Evolutionary conservation across 352 stramenopile genomes (phyloP), one percentile per base, ranked within the genome.

Genomic region (Globisporangium ultimum): DNA sequence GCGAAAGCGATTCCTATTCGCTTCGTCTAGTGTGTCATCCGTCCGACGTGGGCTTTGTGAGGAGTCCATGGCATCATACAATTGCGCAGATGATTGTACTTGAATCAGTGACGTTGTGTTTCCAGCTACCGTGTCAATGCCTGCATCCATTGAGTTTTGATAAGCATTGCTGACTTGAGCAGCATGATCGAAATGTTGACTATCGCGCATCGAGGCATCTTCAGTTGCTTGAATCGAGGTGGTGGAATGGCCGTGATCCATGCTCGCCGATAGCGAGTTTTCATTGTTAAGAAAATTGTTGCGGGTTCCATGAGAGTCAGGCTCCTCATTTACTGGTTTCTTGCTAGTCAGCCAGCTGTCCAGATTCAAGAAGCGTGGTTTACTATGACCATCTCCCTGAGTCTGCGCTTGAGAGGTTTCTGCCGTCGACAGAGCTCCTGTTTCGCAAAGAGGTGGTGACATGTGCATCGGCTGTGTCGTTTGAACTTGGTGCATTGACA

Each of bases 281-380:
- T 18, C 40, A 43, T 17, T 17, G 14, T 10, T 17, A 13, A 8
- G 38, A 43, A 13, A 17, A 10, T 43, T 17, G 14, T 10, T 17
- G 14, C 8, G 14, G 2, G 11, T 43, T 43, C 2, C 38, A 17
- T 11, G 8, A 43, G 10, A 3, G 38, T 3, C 38, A 18, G 13
- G 12, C 40, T 45, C 40, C 40, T 45, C 40, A 15, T 45, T n/a
- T 8, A 45, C 40, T 10, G 40, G 13, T 45, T 5, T 45, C 28
- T 52, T 57, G 49, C 32, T 38, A 10, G 13, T 14, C 4, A n/a
- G 24, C 18, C 24, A 34, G n/a, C 34, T 21, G n/a, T 36, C 21
- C 45, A 54, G 11, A 24, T 42, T 32, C 32, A 61, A 47, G 24
- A 55, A 55, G 32, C 55, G 45, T 15, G 55, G 34, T 32, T 28